Evolutionary conservation across 2,329 filamentous ascomycete genomes (phyloP).

Genomic region (Cordyceps fumosorosea): DNA sequence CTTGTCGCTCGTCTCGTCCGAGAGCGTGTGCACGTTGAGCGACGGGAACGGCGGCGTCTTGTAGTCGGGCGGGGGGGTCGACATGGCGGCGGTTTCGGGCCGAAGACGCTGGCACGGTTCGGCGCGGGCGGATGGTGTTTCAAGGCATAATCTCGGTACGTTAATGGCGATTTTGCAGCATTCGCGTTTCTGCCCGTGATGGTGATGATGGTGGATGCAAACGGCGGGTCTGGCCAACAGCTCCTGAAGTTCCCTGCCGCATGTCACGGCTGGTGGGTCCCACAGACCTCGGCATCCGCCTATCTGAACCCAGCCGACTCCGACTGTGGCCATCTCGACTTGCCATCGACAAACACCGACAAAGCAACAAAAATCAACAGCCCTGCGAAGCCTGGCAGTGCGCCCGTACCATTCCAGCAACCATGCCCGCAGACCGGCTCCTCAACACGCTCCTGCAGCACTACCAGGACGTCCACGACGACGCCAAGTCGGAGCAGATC

Average conservation of each 20-base stretch:
- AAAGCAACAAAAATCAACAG: background rate
- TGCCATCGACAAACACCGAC: background rate
- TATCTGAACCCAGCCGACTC: background rate
- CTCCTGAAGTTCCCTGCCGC: constrained; percentile 6
- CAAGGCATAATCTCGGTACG: background rate
- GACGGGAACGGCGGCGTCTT: constrained; percentile 68
- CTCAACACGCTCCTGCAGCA: constrained; percentile 59
- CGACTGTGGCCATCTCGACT: background rate
- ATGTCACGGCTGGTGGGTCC: background rate
- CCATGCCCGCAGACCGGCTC: constrained; percentile 61
- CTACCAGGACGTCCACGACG: constrained; percentile 48
- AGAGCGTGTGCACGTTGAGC: constrained; percentile 64
- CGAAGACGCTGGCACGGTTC: background rate
- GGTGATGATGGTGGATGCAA: background rate
- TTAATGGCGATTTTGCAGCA: background rate
- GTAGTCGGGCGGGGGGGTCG: constrained; percentile 46
- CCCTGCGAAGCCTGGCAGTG: background rate
- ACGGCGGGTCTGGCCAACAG: background rate
- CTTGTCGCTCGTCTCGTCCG: constrained; percentile 34
- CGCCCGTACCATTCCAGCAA: constrained; percentile 14
- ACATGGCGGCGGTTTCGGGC: constrained; percentile 18
- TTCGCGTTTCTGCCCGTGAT: background rate
- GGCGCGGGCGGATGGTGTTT: background rate
- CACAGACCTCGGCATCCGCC: constrained; percentile 5
- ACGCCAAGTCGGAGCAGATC: constrained; percentile 46